Conservation (phyloP, 768 basidiomycete genomes). For the Kwoniella mangroviensis region DNA sequence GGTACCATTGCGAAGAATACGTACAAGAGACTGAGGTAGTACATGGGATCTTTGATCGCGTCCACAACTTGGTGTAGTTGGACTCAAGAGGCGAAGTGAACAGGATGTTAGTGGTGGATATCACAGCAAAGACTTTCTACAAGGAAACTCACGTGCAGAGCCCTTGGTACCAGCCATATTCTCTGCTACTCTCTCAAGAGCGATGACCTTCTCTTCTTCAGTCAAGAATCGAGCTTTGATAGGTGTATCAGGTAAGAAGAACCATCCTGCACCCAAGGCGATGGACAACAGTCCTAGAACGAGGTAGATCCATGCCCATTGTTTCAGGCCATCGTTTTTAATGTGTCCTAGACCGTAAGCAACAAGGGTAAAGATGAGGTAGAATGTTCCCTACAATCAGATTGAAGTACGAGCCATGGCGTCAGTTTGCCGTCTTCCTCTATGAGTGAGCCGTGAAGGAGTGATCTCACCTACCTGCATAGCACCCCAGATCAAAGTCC, state of each 20-base stretch:
- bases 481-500: slow-evolving; percentile 33
- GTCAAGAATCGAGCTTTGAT: slow-evolving; percentile 22
- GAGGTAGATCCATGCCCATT: slow-evolving; percentile 36
- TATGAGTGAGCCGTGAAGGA: neutral
- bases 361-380: slow-evolving; percentile 31
- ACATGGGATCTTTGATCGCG: slow-evolving; percentile 29
- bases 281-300: slow-evolving; percentile 23
- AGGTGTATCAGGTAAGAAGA: slow-evolving; percentile 28
- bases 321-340: slow-evolving; percentile 15
- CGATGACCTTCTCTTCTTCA: slow-evolving; percentile 23
- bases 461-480: slow-evolving; percentile 23
- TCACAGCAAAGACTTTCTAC: no score
- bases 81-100: slow-evolving; percentile 10
- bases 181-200: slow-evolving; percentile 26
- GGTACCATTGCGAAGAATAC: slow-evolving; percentile 28
- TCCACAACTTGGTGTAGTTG: slow-evolving; percentile 30
- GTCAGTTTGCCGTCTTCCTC: no score
- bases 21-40: slow-evolving; percentile 27
- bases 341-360: slow-evolving; percentile 32
- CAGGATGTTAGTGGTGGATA: no score
- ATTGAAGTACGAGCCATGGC: neutral
- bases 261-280: slow-evolving; percentile 18
- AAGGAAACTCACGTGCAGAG: slow-evolving; percentile 14
- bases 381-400: slow-evolving; percentile 27
- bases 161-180: slow-evolving; percentile 36